phyloP scores from a whole-genome alignment of 2,329 filamentous ascomycete genomes.

The Alternaria sp. region DNA sequence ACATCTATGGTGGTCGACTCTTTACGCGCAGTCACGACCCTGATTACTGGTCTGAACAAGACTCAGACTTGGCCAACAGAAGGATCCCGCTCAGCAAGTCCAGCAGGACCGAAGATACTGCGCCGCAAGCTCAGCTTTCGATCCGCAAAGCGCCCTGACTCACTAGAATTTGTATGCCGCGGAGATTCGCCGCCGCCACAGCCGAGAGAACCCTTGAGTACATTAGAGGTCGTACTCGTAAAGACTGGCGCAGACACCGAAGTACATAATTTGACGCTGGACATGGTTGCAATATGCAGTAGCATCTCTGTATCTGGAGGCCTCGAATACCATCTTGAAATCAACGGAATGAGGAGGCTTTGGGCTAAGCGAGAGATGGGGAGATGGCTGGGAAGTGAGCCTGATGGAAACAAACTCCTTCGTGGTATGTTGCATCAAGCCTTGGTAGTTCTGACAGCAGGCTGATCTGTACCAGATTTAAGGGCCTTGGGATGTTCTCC shows the following conservation, averaged over 20 bases:
- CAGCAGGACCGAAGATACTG: conserved; percentile 6
- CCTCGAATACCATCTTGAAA: conserved; percentile 36
- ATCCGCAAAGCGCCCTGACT: conserved; percentile 12
- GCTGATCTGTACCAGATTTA: conserved; percentile 28
- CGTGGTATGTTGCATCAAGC: conserved; percentile 23
- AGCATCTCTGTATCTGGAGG: conserved; percentile 32
- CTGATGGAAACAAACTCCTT: conserved; percentile 33
- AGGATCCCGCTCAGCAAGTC: conserved; percentile 11
- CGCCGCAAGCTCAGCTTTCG: conserved; percentile 21
- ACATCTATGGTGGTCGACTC: conserved; percentile 28
- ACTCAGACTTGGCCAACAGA: conserved; percentile 1
- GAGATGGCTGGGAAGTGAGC: conserved; percentile 36
- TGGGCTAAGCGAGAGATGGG: conserved; percentile 37
- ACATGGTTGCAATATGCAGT: conserved; percentile 30
- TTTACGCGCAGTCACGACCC: conserved; percentile 25
- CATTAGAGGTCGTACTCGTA: conserved; percentile 37
- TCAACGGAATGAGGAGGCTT: conserved; percentile 29
- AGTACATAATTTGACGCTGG: conserved; percentile 31
- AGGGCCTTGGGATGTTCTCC: conserved; percentile 15
- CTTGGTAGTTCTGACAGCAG: not conserved
- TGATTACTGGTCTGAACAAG: conserved; percentile 16
- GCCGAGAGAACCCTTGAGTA: conserved; percentile 26
- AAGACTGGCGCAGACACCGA: conserved; percentile 28
- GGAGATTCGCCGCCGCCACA: conserved; percentile 8
- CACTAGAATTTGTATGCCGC: conserved; percentile 19